Evolutionary conservation across 2,329 filamentous ascomycete species (phyloP).

Genomic region (Fusarium circinatum): DNA sequence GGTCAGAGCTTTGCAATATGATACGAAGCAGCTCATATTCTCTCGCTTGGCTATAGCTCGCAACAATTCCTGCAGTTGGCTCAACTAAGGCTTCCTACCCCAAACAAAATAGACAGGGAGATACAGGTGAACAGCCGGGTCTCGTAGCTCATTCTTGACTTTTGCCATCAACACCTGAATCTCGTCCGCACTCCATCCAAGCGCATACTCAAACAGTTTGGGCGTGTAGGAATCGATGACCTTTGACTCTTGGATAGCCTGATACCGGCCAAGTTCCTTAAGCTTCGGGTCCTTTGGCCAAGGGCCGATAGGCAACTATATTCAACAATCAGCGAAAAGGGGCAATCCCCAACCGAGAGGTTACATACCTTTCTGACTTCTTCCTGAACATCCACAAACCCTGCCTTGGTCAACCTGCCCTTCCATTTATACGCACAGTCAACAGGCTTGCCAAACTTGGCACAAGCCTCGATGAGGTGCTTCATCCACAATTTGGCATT

Average conservation of each 20-base stretch:
- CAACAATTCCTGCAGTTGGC: rapidly evolving
- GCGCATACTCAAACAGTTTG: slow-evolving; percentile 18
- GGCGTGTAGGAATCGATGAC: slow-evolving; percentile 29
- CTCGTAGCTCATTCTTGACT: slow-evolving; percentile 26
- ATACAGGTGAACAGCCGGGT: slow-evolving; percentile 29
- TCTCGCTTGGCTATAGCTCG: not conserved
- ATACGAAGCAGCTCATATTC: not conserved
- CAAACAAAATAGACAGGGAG: slow-evolving; percentile 22
- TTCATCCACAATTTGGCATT: slow-evolving; percentile 10
- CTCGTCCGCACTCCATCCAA: slow-evolving; percentile 25
- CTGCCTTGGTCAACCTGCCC: not conserved
- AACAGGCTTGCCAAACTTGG: slow-evolving; percentile 19
- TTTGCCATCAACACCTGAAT: slow-evolving; percentile 29
- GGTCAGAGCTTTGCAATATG: not conserved
- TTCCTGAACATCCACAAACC: slow-evolving; percentile 11
- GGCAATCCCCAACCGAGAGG: rapidly evolving
- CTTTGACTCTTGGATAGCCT: slow-evolving; percentile 19
- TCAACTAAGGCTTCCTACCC: slow-evolving; percentile 16
- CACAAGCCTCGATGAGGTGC: not conserved
- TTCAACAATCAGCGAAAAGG: not conserved
- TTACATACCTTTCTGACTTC: slow-evolving; percentile 1
- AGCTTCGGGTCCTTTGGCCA: slow-evolving; percentile 23
- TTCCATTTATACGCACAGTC: slow-evolving; percentile 14
- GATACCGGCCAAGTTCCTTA: slow-evolving; percentile 22
- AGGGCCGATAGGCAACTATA: slow-evolving; percentile 11